Evolutionary conservation across 2,329 filamentous ascomycete genomes (phyloP), one percentile per base, ranked within the genome.

Genomic region (Aspergillus ochraceoroseus): DNA sequence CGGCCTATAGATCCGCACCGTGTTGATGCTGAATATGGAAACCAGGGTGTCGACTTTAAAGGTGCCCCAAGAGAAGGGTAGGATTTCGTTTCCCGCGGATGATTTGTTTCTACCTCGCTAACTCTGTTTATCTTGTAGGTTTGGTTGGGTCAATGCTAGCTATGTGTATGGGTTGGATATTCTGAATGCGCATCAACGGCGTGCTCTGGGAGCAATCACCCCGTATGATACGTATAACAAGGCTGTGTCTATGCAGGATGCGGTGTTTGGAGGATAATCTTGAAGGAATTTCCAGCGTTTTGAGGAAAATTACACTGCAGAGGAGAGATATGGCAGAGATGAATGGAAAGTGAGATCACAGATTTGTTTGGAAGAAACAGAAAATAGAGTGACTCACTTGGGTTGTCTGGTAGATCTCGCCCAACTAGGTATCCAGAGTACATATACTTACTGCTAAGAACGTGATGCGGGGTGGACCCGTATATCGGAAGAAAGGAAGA

Each of bases 101-200:
- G 6, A 9, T 2, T 5, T n/a, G 47, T 48, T 44, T 48, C 38
- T 32, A 14, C 29, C 13, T 22, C 11, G 39, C 38, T 47, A 44
- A 47, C 38, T 23, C 7, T 19, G 7, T 14, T 23, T 5, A 7
- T 31, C 12, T 35, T 41, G 34, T 58, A 95, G 90, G 43, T 98
- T 98, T 61, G 92, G 90, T 37, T 98, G 92, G 92, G 92, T 96
- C 58, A 98, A 98, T 62, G 90, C 92, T 57, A 95, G 89, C 62
- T 98, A 94, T 63, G 85, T 96, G 42, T 94, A 94, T 59, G 92
- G 90, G 27, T 74, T 96, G 46, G 83, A 89, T 52, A 85, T 95
- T 53, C 75, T 95, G 45, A 89, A 85, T 55, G 84, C 86, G 20
- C 87, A 95, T 66, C 89, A 92, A 80, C 81, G 83, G 62, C 84